A percentile compares a stretch with the other conserved stretches of the same genome.
Conservation (phyloP, 2,329 filamentous ascomycete genomes). For the Didymella exigua region DNA sequence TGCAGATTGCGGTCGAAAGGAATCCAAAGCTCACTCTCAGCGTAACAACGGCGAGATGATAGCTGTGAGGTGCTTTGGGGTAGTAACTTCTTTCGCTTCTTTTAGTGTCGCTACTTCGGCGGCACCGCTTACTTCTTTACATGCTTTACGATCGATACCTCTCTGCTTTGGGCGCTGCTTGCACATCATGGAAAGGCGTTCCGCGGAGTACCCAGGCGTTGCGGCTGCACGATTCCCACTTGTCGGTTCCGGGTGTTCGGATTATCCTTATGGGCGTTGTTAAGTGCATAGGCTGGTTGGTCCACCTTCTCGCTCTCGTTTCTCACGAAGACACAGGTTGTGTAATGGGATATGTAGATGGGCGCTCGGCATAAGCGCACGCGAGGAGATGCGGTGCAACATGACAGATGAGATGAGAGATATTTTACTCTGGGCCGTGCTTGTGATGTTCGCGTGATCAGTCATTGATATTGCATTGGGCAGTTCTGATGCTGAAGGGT, state of each 20-base stretch:
- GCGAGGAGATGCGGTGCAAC: constrained; percentile 6
- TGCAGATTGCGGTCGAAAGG: constrained; percentile 78
- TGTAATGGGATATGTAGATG: constrained; percentile 5
- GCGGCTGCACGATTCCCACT: constrained; percentile 18
- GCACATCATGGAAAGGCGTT: constrained; percentile 13
- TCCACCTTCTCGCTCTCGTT: neutral
- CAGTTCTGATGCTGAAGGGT: neutral
- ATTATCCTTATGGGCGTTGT: constrained; percentile 12
- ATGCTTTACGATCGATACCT: constrained; percentile 19
- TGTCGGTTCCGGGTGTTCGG: constrained; percentile 5
- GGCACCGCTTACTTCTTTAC: constrained; percentile 7
- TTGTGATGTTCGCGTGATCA: neutral
- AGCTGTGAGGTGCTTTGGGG: neutral
- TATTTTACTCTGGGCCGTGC: neutral
- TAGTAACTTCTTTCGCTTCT: constrained; percentile 4
- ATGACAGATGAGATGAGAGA: constrained; percentile 2
- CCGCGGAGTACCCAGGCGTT: constrained; percentile 9
- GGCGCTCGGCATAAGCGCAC: constrained; percentile 11
- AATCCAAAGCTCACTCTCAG: constrained; percentile 84
- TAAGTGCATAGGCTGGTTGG: constrained; percentile 12
- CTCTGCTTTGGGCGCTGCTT: constrained; percentile 18
- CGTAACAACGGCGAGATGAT: constrained; percentile 41
- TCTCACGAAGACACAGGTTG: constrained; percentile 5
- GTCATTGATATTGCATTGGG: neutral
- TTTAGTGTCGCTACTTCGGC: neutral